Evolutionary conservation across 208 protist genomes (phyloP), one percentile per base, ranked within the genome.

Genomic region (Trypanosoma mega): DNA sequence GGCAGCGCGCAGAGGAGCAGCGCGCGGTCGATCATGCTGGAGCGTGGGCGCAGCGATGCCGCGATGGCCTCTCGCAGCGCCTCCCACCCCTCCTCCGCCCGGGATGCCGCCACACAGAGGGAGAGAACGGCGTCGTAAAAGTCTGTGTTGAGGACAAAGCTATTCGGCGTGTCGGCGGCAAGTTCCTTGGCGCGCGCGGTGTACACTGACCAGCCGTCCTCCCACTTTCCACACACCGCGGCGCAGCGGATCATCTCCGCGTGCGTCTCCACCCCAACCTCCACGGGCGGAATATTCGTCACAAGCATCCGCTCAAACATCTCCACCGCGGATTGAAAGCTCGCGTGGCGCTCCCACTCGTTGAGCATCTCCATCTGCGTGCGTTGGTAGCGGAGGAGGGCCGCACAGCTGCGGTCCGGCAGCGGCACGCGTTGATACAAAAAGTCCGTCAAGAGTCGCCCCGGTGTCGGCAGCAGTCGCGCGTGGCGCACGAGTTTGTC

Each of bases 161-260:
- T 49, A 18, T 72, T 59, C 4, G 62, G 58, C 8, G 54, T 55
- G 5, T 68, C 67, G 16, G 2, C 74, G 75, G 90, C 90, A 49
- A 91, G 26, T 71, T 96, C 90, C 8, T 75, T 69, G 2, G 91
- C 91, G 18, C 91, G 79, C 43, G 76, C 58, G 21, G 73, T 58
- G 45, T 93, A 94, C 8, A 90, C 71, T 12, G 71, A 48, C 78
- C 82, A 96, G 16, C 91, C 91, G 60, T 91, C 86, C 47, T 88
- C 67, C 84, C 87, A 96, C 43, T 84, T 76, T 21, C 69, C 51
- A 56, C 77, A 82, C 27, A 80, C 78, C 0, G 91, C 87, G 36
- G 86, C 92, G 78, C 91, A 96, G 2, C 87, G 80, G 29, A 96
- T 87, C 91, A 96, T 96, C 74, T 92, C 91, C 43, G 85, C 86